phyloP scores from a whole-genome alignment of 176 grass and related monocot species.

The Lolium perenne region DNA sequence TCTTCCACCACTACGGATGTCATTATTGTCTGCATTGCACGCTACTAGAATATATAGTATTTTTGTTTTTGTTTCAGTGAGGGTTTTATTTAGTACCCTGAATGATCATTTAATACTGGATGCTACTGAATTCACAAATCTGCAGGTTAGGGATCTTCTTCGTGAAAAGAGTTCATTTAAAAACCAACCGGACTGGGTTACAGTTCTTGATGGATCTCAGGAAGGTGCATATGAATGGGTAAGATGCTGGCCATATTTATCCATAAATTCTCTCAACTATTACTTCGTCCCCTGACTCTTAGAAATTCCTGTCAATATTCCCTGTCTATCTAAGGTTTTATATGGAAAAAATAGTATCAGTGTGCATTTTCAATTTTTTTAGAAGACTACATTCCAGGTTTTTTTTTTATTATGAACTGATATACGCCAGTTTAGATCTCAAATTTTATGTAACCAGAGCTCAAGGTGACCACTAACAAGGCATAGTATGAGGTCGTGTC shows the following conservation, averaged over 20 bases:
- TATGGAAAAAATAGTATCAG: background rate
- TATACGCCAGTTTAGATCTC: background rate
- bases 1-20: background rate
- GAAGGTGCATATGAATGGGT: slow-evolving; percentile 25
- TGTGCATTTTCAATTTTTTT: background rate
- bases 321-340: background rate
- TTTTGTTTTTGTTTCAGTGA: too few relatives aligned
- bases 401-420: background rate
- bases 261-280: background rate
- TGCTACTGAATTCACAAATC: too few relatives aligned
- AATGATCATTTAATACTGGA: background rate
- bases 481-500: background rate
- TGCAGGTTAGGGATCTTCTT: too few relatives aligned
- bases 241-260: slow-evolving; percentile 30
- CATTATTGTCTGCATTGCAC: background rate
- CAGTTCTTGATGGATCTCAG: too few relatives aligned
- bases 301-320: background rate
- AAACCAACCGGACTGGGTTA: too few relatives aligned
- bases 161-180: too few relatives aligned
- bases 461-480: too few relatives aligned
- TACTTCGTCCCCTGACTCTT: background rate
- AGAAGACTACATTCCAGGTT: background rate
- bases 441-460: too few relatives aligned
- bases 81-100: too few relatives aligned
- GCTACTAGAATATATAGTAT: background rate